Evolutionary conservation across 2,329 filamentous ascomycete species (phyloP), one percentile per base, ranked within the genome.

Genomic region (Stemphylium beticola): DNA sequence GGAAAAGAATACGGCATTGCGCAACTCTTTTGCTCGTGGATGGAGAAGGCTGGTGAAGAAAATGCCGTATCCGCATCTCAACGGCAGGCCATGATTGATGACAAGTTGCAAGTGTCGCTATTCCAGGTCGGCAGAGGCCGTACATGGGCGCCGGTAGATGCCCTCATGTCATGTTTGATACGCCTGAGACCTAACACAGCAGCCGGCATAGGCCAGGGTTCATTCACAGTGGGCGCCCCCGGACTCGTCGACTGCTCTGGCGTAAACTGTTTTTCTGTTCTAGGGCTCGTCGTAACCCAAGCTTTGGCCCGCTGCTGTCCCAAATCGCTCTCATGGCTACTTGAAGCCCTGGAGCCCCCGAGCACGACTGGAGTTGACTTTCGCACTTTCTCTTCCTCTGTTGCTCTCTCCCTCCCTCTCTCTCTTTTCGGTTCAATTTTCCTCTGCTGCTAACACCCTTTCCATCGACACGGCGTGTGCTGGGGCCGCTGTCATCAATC

Each of bases 221-320:
- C 49, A 48, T 49, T 49, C 48, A 50, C 50, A 53, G 53, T 49
- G 43, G 53, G 49, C 57, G 44, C 36, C 53, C 42, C 48, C 42
- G 53, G 37, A 29, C 51, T 60, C 45, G 59, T 60, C 64, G 52
- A 57, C 62, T 63, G 53, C 61, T 66, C 59, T 62, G 64, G 65
- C 59, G 63, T 66, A 68, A 66, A 66, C 57, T 66, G 65, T 69
- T 68, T 68, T 70, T 67, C 65, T 60, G 37, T 55, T 55, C 55
- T 58, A 54, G 51, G 58, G 57, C 63, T 70, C 57, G 68, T 73
- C 68, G 69, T 71, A 69, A 71, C 68, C 60, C 62, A 66, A 65
- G 65, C 67, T 66, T 67, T 67, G 65, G 66, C 65, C 67, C 52
- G 52, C 52, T 67, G 66, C 65, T 67, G 62, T 69, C 63, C 67